Evolutionary conservation across 805 yeast species (phyloP).

Genomic region (Kregervanrija fluxuum): DNA sequence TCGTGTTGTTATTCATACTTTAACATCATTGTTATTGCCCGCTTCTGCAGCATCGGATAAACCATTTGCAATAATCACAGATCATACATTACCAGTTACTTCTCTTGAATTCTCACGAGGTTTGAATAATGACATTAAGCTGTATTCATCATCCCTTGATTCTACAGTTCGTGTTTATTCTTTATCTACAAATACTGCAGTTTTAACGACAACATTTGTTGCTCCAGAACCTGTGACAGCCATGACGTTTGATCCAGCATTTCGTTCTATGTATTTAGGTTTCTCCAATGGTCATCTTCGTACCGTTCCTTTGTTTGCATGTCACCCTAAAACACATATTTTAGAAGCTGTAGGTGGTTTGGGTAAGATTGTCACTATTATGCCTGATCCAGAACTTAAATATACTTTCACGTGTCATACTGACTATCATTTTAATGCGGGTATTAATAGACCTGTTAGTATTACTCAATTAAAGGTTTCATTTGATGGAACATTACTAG

Average conservation of each 20-base stretch:
- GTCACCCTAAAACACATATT: constrained; percentile 28
- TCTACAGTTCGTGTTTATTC: constrained; percentile 69
- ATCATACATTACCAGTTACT: constrained; percentile 45
- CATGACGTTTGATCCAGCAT: constrained; percentile 69
- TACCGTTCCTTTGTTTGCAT: constrained; percentile 41
- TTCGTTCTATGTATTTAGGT: constrained; percentile 68
- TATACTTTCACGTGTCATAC: constrained; percentile 49
- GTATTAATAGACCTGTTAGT: constrained; percentile 18
- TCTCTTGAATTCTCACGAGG: constrained; percentile 41
- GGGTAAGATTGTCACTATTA: constrained; percentile 42
- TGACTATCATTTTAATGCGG: constrained; percentile 10
- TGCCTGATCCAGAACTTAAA: constrained; percentile 41
- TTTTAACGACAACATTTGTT: constrained; percentile 65
- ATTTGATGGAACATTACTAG: constrained; percentile 65
- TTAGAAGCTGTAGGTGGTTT: constrained; percentile 58
- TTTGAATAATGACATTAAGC: constrained; percentile 46
- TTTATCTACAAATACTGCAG: constrained; percentile 28
- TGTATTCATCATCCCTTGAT: constrained; percentile 68
- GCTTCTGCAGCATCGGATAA: constrained; percentile 33
- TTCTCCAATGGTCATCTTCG: constrained; percentile 54
- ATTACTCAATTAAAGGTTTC: constrained; percentile 54
- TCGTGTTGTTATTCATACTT: constrained; percentile 55
- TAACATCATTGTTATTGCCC: constrained; percentile 29
- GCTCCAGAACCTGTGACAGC: constrained; percentile 49
- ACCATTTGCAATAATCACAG: constrained; percentile 53